Evolutionary conservation across 805 yeast genomes (phyloP).

Genomic region (Priceomyces haplophilus): DNA sequence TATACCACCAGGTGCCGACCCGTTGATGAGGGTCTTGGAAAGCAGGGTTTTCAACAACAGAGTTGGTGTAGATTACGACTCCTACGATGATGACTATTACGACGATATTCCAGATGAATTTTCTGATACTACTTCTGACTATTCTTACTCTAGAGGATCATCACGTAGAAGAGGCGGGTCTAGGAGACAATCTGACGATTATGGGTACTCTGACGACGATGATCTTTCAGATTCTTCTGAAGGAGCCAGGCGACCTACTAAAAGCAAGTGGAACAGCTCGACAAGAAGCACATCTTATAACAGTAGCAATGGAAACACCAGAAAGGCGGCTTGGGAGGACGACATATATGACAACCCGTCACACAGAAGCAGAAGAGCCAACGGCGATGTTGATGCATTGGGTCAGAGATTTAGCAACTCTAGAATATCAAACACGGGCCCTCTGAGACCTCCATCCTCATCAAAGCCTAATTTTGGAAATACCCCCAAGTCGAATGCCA

Average conservation of each 20-base stretch:
- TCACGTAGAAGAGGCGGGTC: constrained; percentile 11
- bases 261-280: constrained; percentile 13
- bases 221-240: constrained; percentile 37
- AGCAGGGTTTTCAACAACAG: constrained; percentile 74
- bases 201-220: constrained; percentile 34
- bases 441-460: constrained; percentile 37
- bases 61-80: constrained; percentile 45
- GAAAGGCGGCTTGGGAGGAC: constrained; percentile 75
- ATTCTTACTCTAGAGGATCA: constrained; percentile 22
- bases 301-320: constrained; percentile 11
- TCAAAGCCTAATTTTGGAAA: constrained; percentile 42
- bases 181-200: constrained; percentile 29
- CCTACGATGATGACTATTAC: constrained; percentile 58
- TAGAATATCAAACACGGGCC: constrained; percentile 24
- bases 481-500: constrained; percentile 40
- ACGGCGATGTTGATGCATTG: constrained; percentile 34
- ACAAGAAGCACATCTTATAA: constrained; percentile 9
- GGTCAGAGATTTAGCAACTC: constrained; percentile 33
- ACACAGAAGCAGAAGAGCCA: constrained; percentile 26
- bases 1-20: constrained; percentile 87
- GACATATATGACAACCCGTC: constrained; percentile 66
- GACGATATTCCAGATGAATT: constrained; percentile 73
- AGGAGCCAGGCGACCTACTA: constrained; percentile 10
- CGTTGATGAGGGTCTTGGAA: constrained; percentile 80
- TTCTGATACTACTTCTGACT: constrained; percentile 53